Evolutionary conservation across 768 basidiomycete genomes (phyloP), one percentile per base, ranked within the genome.

Genomic region (Pholiota microspora): DNA sequence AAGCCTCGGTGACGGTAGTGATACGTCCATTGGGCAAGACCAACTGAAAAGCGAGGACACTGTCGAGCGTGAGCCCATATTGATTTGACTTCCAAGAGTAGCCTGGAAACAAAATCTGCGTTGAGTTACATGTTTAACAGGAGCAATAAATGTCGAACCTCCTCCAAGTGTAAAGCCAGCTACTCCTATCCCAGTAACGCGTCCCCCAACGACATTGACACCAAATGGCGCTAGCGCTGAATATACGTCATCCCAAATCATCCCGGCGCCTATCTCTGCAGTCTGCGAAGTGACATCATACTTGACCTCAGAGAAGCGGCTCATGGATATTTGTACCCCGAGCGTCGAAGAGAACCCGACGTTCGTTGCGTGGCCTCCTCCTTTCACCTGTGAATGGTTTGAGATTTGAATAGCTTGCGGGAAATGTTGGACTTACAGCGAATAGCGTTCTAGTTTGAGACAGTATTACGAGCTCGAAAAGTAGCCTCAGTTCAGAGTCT

Each of bases 41-140:
- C 2, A 87, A 69, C 53, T 86, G 80, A 55, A 69, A 84, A 0
- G 73, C 73, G 16, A 70, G 65, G 24, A 86, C 70, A 0, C 71
- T 83, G 55, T 87, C 85, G 12, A 76, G 55, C 0, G 79, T 77
- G 34, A 88, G 61, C 10, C 86, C 86, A 52, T 77, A 69, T 52
- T 85, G 80, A 52, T 86, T 84, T 0, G 81, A 80, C 49, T 77
- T 69, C 78, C 79, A 87, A 18, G 84, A 84, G 58, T 83, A 87
- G 2, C 86, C 85, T 75, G 7, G 52, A 28, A 71, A 31, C 64
- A 74, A 71, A 15, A 75, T 72, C 0, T 75, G 7, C 9, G 4
- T 36, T 16, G 9, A 38, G 12, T 2, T 21, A 9, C 40, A 42
- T 42, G 9, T 7, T 15, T 7, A 7, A 36, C 6, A 12, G 7